Conservation (phyloP, 148 eudicot species). For the Rhododendron henanense region DNA sequence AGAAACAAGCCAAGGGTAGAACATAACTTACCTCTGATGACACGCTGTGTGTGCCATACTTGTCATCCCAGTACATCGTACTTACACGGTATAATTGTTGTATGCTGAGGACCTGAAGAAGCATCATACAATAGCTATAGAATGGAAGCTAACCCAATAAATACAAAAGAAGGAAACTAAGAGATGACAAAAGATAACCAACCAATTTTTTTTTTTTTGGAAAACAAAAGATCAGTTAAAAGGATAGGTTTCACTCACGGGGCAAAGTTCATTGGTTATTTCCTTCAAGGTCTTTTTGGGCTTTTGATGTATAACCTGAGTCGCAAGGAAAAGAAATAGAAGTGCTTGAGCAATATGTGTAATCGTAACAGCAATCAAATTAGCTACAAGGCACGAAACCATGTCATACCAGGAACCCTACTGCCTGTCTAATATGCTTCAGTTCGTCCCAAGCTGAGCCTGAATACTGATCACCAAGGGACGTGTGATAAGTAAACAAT, state of each 20-base stretch:
- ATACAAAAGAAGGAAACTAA: not conserved
- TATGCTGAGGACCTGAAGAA: constrained; percentile 79
- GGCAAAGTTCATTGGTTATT: constrained; percentile 93
- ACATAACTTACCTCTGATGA: constrained; percentile 82
- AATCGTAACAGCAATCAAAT: not conserved
- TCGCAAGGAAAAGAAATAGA: constrained; percentile 6
- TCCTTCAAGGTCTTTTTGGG: constrained; percentile 90
- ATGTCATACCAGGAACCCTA: constrained; percentile 80
- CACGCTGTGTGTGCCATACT: constrained; percentile 76
- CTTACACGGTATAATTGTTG: constrained; percentile 93
- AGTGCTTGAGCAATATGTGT: not conserved
- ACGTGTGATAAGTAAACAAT: not conserved
- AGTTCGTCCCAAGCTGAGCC: constrained; percentile 97
- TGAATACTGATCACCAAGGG: constrained; percentile 55
- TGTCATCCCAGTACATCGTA: constrained; percentile 99
- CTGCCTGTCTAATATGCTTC: constrained; percentile 97
- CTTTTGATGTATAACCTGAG: constrained; percentile 97
- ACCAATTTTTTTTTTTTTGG: not conserved
- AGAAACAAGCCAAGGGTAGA: not conserved
- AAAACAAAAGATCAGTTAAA: not conserved
- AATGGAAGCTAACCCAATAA: not conserved
- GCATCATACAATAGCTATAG: constrained; percentile 11
- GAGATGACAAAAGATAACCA: not conserved
- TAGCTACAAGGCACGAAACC: not conserved
- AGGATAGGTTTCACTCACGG: constrained; percentile 43